Conservation (phyloP, 257 asterid species). For the Asclepias syriaca region DNA sequence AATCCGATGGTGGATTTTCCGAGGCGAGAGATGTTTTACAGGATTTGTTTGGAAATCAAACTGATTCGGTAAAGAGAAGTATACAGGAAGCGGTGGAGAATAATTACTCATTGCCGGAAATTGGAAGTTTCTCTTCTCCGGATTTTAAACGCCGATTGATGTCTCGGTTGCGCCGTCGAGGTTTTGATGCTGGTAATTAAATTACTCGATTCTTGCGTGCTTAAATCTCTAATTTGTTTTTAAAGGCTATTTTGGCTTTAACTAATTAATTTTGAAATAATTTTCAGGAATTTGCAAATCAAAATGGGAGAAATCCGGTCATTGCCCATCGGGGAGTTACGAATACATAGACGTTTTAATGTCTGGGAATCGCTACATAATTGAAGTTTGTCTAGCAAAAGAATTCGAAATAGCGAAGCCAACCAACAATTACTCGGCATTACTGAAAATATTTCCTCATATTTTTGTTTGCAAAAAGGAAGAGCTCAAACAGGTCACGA, state of each 20-base stretch:
- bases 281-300: constrained; percentile 74
- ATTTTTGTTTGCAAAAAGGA: constrained; percentile 41
- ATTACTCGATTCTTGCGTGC: not conserved
- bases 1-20: not conserved
- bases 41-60: constrained; percentile 14
- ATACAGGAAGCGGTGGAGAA: constrained; percentile 19
- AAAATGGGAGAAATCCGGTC: constrained; percentile 60
- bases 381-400: constrained; percentile 45
- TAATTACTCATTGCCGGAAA: constrained; percentile 4
- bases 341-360: constrained; percentile 58
- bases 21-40: constrained; percentile 19
- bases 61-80: constrained; percentile 11
- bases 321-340: constrained; percentile 46
- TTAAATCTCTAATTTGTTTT: no score
- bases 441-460: constrained; percentile 40
- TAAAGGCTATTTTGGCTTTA: no score
- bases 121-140: constrained; percentile 5
- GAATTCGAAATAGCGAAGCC: constrained; percentile 75
- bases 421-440: constrained; percentile 32
- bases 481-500: constrained; percentile 48
- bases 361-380: constrained; percentile 40
- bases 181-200: constrained; percentile 34
- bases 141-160: constrained; percentile 33
- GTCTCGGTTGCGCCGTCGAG: constrained; percentile 30
- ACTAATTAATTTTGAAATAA: not conserved